phyloP scores from a whole-genome alignment of 2,329 filamentous ascomycete species.

The Chaetomiaceae sp. region DNA sequence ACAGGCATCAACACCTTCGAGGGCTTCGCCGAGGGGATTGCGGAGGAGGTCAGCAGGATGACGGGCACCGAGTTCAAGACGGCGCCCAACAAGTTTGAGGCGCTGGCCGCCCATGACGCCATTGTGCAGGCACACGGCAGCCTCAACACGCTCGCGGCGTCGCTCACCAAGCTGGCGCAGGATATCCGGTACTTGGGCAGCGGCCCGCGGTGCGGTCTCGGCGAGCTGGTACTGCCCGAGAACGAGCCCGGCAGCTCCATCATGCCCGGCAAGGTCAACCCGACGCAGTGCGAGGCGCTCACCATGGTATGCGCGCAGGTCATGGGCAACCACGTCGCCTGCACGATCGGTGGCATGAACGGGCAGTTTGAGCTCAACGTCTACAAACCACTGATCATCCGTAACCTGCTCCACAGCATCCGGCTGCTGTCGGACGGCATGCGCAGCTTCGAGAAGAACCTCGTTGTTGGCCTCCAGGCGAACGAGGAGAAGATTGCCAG shows the following conservation, averaged over 20 bases:
- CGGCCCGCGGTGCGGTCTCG: slow-evolving; percentile 90
- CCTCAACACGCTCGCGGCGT: slow-evolving; percentile 86
- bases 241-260: slow-evolving; percentile 98
- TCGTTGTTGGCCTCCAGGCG: slow-evolving; percentile 81
- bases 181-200: slow-evolving; percentile 96
- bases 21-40: slow-evolving; percentile 92
- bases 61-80: slow-evolving; percentile 92
- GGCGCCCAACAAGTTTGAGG: slow-evolving; percentile 98
- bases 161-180: slow-evolving; percentile 96
- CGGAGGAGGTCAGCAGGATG: slow-evolving; percentile 84
- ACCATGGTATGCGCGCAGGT: slow-evolving; percentile 98
- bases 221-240: slow-evolving; percentile 88
- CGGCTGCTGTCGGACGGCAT: slow-evolving; percentile 88
- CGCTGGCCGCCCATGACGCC: slow-evolving; percentile 91
- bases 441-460: slow-evolving; percentile 90
- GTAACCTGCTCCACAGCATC: slow-evolving; percentile 89
- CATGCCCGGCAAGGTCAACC: slow-evolving; percentile 99
- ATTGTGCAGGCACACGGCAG: slow-evolving; percentile 91
- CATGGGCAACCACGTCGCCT: slow-evolving; percentile 93
- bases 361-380: slow-evolving; percentile 99
- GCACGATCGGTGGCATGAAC: slow-evolving; percentile 92
- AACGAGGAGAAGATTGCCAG: slow-evolving; percentile 88
- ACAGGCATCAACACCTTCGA: slow-evolving; percentile 97
- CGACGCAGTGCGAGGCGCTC: slow-evolving; percentile 94
- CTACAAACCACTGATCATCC: slow-evolving; percentile 95